Conservation (phyloP, 306 rosid genomes). For the Sicyos baderoa region DNA sequence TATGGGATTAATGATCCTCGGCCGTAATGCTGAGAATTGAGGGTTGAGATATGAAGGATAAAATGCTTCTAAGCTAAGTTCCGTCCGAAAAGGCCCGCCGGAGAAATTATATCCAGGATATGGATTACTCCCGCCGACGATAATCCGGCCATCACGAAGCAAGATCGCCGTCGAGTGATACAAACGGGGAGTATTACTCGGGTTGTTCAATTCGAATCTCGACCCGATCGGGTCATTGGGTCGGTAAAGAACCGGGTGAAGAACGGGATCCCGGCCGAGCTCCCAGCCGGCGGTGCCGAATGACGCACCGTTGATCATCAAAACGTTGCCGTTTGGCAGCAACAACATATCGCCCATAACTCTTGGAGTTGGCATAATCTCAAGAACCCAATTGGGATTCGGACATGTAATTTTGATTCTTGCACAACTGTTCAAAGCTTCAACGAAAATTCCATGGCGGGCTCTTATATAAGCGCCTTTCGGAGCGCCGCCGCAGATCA, state of each 20-base stretch:
- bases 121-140: conserved; percentile 47
- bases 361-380: conserved; percentile 35
- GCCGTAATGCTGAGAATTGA: conserved; percentile 4
- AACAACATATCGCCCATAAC: conserved; percentile 42
- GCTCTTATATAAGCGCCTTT: conserved; percentile 3
- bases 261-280: conserved; percentile 23
- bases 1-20: background rate
- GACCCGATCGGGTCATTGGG: conserved; percentile 5
- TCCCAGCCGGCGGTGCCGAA: conserved; percentile 44
- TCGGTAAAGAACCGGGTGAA: conserved; percentile 31
- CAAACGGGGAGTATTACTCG: conserved; percentile 27
- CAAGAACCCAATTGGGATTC: conserved; percentile 30
- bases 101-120: conserved; percentile 26
- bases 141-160: conserved; percentile 39
- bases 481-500: conserved; percentile 15
- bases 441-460: background rate
- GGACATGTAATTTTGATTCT: conserved; percentile 16
- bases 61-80: conserved; percentile 18
- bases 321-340: conserved; percentile 40
- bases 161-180: conserved; percentile 41
- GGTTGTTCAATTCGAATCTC: conserved; percentile 19
- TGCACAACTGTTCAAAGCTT: conserved; percentile 8
- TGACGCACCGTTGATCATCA: conserved; percentile 34
- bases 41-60: conserved; percentile 14
- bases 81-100: conserved; percentile 18